Evolutionary conservation across 768 basidiomycete genomes (phyloP).

Genomic region (Filobasidium floriforme): DNA sequence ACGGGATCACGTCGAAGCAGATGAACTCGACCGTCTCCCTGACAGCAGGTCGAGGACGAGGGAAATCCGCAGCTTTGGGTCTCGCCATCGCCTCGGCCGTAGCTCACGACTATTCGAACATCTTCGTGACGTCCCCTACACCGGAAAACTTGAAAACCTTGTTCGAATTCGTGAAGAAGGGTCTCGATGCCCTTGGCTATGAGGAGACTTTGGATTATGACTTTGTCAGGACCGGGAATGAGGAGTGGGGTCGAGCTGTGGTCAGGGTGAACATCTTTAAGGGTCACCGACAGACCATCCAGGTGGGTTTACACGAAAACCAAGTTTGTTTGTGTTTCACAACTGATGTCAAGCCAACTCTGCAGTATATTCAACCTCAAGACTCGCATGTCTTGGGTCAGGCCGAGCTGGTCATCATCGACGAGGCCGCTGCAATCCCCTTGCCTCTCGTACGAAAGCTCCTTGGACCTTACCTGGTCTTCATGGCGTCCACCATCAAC

Average conservation of each 20-base stretch:
- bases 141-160: slow-evolving; percentile 95
- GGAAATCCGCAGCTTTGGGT: slow-evolving; percentile 94
- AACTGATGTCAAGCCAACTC: background rate
- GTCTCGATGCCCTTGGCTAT: slow-evolving; percentile 85
- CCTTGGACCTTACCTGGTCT: slow-evolving; percentile 88
- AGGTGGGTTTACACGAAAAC: slow-evolving; percentile 51
- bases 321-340: background rate
- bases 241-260: slow-evolving; percentile 88
- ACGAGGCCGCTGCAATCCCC: slow-evolving; percentile 97
- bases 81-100: slow-evolving; percentile 87
- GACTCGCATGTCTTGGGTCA: slow-evolving; percentile 96
- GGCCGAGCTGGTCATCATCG: slow-evolving; percentile 93
- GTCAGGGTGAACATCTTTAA: slow-evolving; percentile 91
- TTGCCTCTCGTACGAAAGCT: slow-evolving; percentile 90
- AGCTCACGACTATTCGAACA: slow-evolving; percentile 89
- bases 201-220: slow-evolving; percentile 98
- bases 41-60: slow-evolving; percentile 88
- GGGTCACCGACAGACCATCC: slow-evolving; percentile 90
- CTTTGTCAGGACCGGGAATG: slow-evolving; percentile 89
- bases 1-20: slow-evolving; percentile 77
- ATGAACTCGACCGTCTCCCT: slow-evolving; percentile 89
- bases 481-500: slow-evolving; percentile 98
- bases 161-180: slow-evolving; percentile 98
- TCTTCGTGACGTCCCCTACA: slow-evolving; percentile 94
- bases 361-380: slow-evolving; percentile 95